Evolutionary conservation across 345 rosid genomes (phyloP).

Genomic region (Noccaea bulbosa): DNA sequence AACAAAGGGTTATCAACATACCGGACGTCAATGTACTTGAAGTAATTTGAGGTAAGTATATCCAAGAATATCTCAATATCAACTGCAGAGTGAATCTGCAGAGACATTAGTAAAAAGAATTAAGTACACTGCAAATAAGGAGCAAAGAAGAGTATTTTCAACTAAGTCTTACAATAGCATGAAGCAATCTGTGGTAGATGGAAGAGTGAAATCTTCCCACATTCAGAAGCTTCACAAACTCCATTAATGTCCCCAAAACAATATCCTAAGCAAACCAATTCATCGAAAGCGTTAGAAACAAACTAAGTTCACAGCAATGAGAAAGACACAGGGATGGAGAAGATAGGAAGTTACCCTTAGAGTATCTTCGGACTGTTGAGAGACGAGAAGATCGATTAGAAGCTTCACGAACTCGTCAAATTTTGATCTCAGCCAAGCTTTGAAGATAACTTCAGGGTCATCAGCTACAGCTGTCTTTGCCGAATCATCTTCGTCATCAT

Average conservation of each 20-base stretch:
- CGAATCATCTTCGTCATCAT: constrained; percentile 23
- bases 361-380: constrained; percentile 55
- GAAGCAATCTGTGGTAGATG: constrained; percentile 68
- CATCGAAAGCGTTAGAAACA: constrained; percentile 10
- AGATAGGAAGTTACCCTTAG: constrained; percentile 51
- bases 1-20: constrained; percentile 41
- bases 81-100: constrained; percentile 59
- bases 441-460: constrained; percentile 64
- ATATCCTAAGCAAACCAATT: constrained; percentile 57
- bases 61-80: constrained; percentile 53
- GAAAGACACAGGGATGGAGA: background rate
- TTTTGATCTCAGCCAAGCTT: constrained; percentile 82
- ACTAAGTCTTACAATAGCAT: constrained; percentile 52
- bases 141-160: background rate
- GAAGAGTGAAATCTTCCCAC: constrained; percentile 72
- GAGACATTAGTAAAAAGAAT: constrained; percentile 3
- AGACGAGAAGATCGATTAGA: constrained; percentile 53
- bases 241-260: constrained; percentile 80
- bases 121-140: background rate
- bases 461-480: constrained; percentile 38
- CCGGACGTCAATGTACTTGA: constrained; percentile 80
- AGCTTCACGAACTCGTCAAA: constrained; percentile 68
- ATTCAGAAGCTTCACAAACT: constrained; percentile 72
- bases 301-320: background rate
- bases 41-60: constrained; percentile 67